Base-by-base conservation (phyloP, 2,329 filamentous ascomycete genomes). In the Trichoderma sp. region DNA sequence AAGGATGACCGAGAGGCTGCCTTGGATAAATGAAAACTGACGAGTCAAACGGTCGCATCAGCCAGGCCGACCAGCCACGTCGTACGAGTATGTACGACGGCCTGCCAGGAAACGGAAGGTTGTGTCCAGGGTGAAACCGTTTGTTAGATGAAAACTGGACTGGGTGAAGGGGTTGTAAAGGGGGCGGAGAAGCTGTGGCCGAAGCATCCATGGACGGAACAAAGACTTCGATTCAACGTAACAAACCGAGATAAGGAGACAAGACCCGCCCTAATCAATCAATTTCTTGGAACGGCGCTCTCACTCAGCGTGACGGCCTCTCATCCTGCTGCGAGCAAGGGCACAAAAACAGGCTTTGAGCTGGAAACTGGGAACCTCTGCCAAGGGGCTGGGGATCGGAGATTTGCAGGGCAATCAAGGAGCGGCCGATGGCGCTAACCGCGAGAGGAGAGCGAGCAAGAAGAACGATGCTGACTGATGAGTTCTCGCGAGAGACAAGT, bases 391-490 rank as follows among this genome's bases (percentile, higher is more conserved):
- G 41, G 56, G 64, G 60, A 79, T 79, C 78, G 78, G 74, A 75
- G 35, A 75, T 78, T 79, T 60, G 76, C 74, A 78, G 75, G 72
- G 68, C 53, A 68, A 79, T 78, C 78, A 71, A 79, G 77, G 74
- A 76, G 75, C 66, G 21, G 64, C 74, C 75, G 74, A 78, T 75
- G 72, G 65, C 76, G 77, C 78, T 77, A 77, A 62, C 75, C 69
- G 60, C 8, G 45, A 66, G 31, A 67, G 27, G 72, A 60, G 38
- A 63, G 60, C 64, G 69, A 75, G 65, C 29, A 59, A 6, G 33
- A 50, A 16, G 38, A 45, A 8, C 21, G n/a, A 64, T 11, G 69
- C 59, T 68, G 65, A 45, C 8, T 45, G 38, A 18, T n/a, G 59
- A 63, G 68, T 35, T 63, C 29, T 35, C 29, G 31, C 29, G 14